Conservation (phyloP, 148 eudicot genomes). For the Rhododendron ovatum region DNA sequence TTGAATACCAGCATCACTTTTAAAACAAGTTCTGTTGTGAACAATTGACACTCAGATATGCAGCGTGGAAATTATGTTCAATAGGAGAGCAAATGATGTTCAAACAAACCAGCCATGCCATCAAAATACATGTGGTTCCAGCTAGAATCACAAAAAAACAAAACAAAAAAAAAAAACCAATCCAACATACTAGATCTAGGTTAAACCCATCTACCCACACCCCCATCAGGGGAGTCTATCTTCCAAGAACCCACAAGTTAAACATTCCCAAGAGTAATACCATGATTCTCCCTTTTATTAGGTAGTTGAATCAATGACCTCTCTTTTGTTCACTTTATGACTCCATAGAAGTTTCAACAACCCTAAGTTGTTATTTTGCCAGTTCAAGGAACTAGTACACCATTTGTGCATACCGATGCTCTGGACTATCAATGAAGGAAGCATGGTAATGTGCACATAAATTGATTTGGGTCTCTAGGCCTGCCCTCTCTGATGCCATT, state of each 20-base stretch:
- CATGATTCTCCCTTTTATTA: not conserved
- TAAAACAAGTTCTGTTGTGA: not conserved
- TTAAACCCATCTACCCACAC: not conserved
- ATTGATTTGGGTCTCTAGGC: too few species aligned
- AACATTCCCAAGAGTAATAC: not conserved
- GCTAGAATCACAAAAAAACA: not conserved
- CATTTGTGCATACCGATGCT: too few species aligned
- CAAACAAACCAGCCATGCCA: not conserved
- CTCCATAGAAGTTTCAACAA: not conserved
- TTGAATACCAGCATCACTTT: not conserved
- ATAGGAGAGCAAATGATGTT: not conserved
- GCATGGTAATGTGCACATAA: too few species aligned
- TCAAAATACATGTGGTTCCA: not conserved
- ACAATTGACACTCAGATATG: not conserved
- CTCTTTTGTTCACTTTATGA: slow-evolving; percentile 2
- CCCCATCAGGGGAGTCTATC: not conserved
- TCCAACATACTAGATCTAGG: not conserved
- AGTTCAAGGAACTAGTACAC: not conserved
- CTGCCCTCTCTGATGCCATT: too few species aligned
- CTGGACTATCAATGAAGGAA: too few species aligned
- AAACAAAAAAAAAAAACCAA: too few species aligned
- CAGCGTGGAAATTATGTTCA: not conserved
- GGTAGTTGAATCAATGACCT: not conserved
- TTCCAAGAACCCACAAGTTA: not conserved
- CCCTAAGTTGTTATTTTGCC: not conserved